Percentiles rank a stretch among this genome's conserved stretches.
These are phyloP conservation scores for Friedmanniomyces simplex DNA, from an alignment of 495 filamentous ascomycete species.

Conservation along the genomic window DNA sequence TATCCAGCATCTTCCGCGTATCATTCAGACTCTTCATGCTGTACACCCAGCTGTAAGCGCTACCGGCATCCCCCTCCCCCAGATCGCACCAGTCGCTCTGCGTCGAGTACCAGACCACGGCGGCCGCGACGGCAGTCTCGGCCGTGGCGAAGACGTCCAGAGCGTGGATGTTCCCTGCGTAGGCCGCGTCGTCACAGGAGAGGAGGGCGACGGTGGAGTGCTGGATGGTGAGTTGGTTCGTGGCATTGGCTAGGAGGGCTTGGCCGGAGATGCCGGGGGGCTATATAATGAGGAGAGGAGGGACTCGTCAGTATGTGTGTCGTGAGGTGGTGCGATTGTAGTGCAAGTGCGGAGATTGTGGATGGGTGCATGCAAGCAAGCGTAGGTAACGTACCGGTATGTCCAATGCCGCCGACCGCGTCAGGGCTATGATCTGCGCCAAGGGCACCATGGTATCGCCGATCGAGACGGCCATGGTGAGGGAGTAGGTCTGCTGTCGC, in stretches of 20 bases:
- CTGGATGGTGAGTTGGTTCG: not conserved
- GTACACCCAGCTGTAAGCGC: slow-evolving; percentile 15
- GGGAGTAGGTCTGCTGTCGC: not conserved
- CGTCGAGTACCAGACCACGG: slow-evolving; percentile 27
- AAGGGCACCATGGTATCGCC: slow-evolving; percentile 4
- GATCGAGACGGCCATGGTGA: slow-evolving; percentile 5
- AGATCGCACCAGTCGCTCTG: slow-evolving; percentile 19
- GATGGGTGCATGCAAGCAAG: not conserved
- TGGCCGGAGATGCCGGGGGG: slow-evolving; percentile 7
- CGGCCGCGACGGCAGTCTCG: slow-evolving; percentile 6
- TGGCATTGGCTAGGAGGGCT: not conserved
- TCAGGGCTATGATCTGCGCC: slow-evolving; percentile 7
- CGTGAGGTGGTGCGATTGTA: too few species aligned
- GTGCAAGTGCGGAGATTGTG: too few species aligned
- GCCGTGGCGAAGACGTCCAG: slow-evolving; percentile 21
- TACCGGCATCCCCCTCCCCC: not conserved
- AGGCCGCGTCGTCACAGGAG: slow-evolving; percentile 43
- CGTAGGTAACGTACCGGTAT: slow-evolving; percentile 5
- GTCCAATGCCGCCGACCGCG: not conserved
- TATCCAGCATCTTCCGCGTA: slow-evolving; percentile 6
- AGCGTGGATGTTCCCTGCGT: slow-evolving; percentile 38
- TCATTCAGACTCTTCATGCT: slow-evolving; percentile 20
- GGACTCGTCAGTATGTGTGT: too few species aligned
- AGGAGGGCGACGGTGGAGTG: slow-evolving; percentile 41
- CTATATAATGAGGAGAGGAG: too few species aligned